phyloP scores from a whole-genome alignment of 805 yeast genomes.

The Barnettozyma botsteinii region DNA sequence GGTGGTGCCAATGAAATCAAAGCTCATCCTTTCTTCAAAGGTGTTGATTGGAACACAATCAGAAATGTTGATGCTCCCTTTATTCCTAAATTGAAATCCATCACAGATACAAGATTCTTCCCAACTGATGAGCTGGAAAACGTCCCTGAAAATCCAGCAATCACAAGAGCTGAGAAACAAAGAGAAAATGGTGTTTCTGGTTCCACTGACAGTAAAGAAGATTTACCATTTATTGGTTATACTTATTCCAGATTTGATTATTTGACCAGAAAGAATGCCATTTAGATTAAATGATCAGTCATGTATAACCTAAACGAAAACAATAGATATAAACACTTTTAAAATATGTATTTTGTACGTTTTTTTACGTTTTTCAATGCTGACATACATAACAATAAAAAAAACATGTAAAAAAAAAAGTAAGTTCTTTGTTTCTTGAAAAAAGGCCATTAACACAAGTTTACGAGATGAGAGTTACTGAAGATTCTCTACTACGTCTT shows the following conservation, averaged over 20 bases:
- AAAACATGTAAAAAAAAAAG: background rate
- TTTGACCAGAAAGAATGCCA: conserved; percentile 65
- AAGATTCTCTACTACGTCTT: conserved; percentile 56
- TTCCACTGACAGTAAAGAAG: conserved; percentile 61
- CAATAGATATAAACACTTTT: background rate
- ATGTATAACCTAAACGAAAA: background rate
- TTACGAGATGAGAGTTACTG: conserved; percentile 49
- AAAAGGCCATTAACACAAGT: conserved; percentile 13
- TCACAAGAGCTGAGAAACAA: conserved; percentile 60
- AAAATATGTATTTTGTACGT: background rate
- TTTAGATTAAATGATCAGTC: conserved; percentile 15
- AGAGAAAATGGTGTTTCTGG: conserved; percentile 41
- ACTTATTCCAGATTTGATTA: conserved; percentile 94
- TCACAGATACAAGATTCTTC: conserved; percentile 96
- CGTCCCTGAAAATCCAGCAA: conserved; percentile 85
- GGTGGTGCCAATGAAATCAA: conserved; percentile 59
- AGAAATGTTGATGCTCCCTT: conserved; percentile 84
- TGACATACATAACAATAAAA: no score
- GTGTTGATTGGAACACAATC: conserved; percentile 73
- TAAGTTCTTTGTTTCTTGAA: no score
- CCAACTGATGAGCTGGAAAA: conserved; percentile 95
- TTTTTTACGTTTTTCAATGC: background rate
- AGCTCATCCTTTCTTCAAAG: conserved; percentile 75
- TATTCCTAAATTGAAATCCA: conserved; percentile 85
- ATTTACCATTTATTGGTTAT: conserved; percentile 94